Evolutionary conservation across 495 filamentous ascomycete species (phyloP).

Genomic region (Xylaria longipes): DNA sequence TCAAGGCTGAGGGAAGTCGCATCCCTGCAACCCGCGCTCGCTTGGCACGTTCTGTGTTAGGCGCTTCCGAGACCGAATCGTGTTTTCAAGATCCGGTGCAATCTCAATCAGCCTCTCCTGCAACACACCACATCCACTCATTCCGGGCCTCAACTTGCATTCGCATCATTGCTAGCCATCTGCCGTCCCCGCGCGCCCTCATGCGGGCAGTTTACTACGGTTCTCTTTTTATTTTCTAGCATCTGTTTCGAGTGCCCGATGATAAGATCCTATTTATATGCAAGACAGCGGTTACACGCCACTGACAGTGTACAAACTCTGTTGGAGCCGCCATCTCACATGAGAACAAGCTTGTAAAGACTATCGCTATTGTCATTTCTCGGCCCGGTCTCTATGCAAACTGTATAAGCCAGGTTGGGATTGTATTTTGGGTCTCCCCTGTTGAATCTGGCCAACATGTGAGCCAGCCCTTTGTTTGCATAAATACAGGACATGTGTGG

Average conservation of each 20-base stretch:
- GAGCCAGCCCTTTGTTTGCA: constrained; percentile 5
- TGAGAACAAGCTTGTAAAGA: not conserved
- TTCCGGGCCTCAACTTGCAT: constrained; percentile 1
- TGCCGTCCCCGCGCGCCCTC: not conserved
- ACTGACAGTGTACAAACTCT: constrained; percentile 11
- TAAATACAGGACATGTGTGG: not conserved
- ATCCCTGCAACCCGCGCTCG: constrained; percentile 14
- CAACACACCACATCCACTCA: constrained; percentile 7
- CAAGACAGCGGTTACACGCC: not conserved
- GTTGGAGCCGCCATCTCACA: not conserved
- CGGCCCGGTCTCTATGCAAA: constrained; percentile 13
- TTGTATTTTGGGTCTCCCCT: not conserved
- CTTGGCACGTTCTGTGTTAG: constrained; percentile 18
- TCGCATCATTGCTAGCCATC: not conserved
- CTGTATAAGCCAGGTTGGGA: not conserved
- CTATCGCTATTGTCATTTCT: not conserved
- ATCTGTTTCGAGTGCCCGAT: not conserved
- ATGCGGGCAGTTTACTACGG: not conserved
- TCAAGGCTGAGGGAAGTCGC: constrained; percentile 10
- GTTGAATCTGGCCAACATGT: constrained; percentile 11
- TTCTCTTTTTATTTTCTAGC: not conserved
- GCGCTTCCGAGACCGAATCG: constrained; percentile 21
- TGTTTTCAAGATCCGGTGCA: constrained; percentile 28
- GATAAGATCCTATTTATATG: not conserved
- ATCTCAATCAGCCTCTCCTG: constrained; percentile 23